Evolutionary conservation across 805 yeast genomes (phyloP).

Genomic region (Kregervanrija pseudodelftensis): DNA sequence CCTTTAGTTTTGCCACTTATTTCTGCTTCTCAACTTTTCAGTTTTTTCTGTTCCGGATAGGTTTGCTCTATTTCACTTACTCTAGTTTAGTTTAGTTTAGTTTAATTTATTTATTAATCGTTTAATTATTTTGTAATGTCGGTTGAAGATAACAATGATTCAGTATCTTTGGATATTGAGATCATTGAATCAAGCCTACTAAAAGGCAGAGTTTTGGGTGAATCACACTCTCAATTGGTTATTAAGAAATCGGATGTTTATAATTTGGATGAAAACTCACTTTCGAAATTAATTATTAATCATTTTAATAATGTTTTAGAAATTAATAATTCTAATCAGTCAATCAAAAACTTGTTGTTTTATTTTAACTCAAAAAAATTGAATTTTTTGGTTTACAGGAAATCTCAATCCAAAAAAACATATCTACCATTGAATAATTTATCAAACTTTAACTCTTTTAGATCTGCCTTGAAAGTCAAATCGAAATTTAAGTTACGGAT

Average conservation of each 20-base stretch:
- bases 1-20: too few species aligned
- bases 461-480: not conserved
- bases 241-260: too few species aligned
- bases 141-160: too few species aligned
- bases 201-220: too few species aligned
- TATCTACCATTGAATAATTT: not conserved
- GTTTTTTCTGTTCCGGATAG: not conserved
- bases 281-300: not conserved
- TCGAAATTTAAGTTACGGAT: not conserved
- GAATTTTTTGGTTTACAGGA: slow-evolving; percentile 5
- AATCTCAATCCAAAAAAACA: not conserved
- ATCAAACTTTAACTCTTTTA: slow-evolving; percentile 1
- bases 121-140: too few species aligned
- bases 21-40: too few species aligned
- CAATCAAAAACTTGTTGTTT: slow-evolving; percentile 2
- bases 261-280: too few species aligned
- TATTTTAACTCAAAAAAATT: slow-evolving; percentile 9
- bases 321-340: not conserved
- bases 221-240: too few species aligned
- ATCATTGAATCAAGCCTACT: too few species aligned
- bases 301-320: not conserved
- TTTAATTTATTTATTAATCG: too few species aligned
- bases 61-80: not conserved
- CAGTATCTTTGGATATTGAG: too few species aligned
- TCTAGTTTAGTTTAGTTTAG: too few species aligned